Conservation (phyloP, 1,139 yeast species). For the Dujonia santamariae region DNA sequence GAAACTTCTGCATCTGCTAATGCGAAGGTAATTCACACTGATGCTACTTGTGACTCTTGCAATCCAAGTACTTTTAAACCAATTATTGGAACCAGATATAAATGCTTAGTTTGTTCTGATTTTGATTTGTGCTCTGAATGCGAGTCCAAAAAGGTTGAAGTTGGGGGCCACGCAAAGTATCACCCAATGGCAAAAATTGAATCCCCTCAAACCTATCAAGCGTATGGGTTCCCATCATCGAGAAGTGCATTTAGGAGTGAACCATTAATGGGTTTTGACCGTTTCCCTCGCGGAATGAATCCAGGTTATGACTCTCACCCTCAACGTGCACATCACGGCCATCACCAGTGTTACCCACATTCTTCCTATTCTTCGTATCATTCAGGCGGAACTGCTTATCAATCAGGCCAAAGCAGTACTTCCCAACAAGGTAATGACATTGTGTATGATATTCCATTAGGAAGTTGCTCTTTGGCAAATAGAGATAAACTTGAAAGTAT, state of each 20-base stretch:
- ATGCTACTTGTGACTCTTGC: constrained; percentile 43
- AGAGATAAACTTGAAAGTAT: constrained; percentile 18
- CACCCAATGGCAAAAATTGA: constrained; percentile 34
- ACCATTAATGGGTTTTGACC: not conserved
- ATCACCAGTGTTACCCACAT: not conserved
- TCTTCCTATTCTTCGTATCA: not conserved
- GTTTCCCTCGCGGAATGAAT: not conserved
- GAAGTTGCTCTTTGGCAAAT: constrained; percentile 19
- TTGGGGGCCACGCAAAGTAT: constrained; percentile 21
- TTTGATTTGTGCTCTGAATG: constrained; percentile 58
- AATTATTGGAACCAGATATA: constrained; percentile 49
- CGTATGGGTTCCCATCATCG: no score
- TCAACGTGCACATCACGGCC: not conserved
- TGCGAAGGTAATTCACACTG: constrained; percentile 16
- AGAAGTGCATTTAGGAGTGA: no score
- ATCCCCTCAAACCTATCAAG: not conserved
- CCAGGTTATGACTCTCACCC: constrained; percentile 1
- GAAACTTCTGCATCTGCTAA: not conserved
- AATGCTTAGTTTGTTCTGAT: constrained; percentile 53
- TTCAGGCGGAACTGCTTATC: no score
- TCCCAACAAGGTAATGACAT: constrained; percentile 12
- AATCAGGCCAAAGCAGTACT: no score
- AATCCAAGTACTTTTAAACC: constrained; percentile 24
- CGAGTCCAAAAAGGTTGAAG: constrained; percentile 23
- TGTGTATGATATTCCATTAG: constrained; percentile 27